Conservation (phyloP, 2,329 filamentous ascomycete species). For the Rutstroemia sp. region DNA sequence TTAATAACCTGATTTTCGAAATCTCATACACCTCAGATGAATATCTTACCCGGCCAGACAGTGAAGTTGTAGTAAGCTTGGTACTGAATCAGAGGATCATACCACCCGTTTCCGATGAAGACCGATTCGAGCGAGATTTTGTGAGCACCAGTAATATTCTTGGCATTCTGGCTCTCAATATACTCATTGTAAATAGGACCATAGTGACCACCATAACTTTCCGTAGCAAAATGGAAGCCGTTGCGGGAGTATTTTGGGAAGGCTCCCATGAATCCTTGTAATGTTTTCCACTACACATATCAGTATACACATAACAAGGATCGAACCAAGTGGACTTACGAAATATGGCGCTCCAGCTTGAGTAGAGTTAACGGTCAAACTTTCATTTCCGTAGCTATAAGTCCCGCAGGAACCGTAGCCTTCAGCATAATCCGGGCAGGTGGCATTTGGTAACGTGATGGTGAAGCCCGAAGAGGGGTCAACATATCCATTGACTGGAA, state of each 20-base stretch:
- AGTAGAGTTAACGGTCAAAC: constrained; percentile 45
- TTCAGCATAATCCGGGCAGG: constrained; percentile 43
- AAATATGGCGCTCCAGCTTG: constrained; percentile 47
- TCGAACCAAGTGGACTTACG: constrained; percentile 25
- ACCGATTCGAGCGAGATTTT: constrained; percentile 42
- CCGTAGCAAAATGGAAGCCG: constrained; percentile 47
- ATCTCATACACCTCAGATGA: background rate
- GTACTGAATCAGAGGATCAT: constrained; percentile 48
- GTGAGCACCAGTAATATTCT: constrained; percentile 39
- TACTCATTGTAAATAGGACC: constrained; percentile 50
- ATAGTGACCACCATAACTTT: constrained; percentile 53
- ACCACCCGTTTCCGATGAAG: constrained; percentile 53
- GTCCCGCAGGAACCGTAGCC: constrained; percentile 41
- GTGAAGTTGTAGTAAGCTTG: constrained; percentile 52
- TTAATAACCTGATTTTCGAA: background rate
- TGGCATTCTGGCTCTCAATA: constrained; percentile 54
- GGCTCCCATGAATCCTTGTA: constrained; percentile 56
- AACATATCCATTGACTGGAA: constrained; percentile 19
- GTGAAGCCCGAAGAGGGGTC: constrained; percentile 24
- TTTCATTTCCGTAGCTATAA: constrained; percentile 43
- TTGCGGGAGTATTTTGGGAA: constrained; percentile 45
- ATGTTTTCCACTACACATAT: constrained; percentile 37
- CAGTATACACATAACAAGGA: background rate
- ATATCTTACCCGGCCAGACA: constrained; percentile 28
- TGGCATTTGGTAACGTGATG: constrained; percentile 37